Percentiles rank a stretch among this genome's conserved stretches.
phyloP scores from a whole-genome alignment of 192 early-diverging fungal species.

The Coemansia erecta region DNA sequence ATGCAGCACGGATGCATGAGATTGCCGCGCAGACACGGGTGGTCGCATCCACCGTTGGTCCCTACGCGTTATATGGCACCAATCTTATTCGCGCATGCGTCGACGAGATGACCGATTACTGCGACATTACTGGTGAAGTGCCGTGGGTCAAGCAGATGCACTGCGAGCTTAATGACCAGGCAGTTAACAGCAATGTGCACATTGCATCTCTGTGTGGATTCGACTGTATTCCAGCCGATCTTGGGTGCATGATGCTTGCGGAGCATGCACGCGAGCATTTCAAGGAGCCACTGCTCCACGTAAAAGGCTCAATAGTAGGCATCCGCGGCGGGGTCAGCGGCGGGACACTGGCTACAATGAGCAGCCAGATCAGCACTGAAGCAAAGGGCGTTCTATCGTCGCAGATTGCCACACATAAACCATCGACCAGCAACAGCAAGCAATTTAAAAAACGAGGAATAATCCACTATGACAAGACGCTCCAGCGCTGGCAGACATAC shows the following conservation, averaged over 20 bases:
- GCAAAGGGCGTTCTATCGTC: neutral
- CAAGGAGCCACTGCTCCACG: conserved; percentile 54
- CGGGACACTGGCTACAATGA: conserved; percentile 59
- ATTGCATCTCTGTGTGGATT: conserved; percentile 85
- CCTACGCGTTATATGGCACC: conserved; percentile 69
- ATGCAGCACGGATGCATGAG: conserved; percentile 60
- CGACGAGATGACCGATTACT: conserved; percentile 67
- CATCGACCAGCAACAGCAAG: conserved; percentile 6
- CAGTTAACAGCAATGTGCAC: conserved; percentile 59
- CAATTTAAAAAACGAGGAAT: conserved; percentile 14
- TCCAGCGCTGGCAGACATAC: conserved; percentile 51
- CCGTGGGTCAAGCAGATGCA: conserved; percentile 65
- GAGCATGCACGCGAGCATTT: conserved; percentile 54
- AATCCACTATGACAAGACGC: conserved; percentile 41
- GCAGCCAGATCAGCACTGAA: conserved; percentile 26
- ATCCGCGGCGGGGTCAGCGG: conserved; percentile 62
- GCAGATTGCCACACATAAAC: neutral
- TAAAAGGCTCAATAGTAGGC: conserved; percentile 60
- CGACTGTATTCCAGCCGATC: conserved; percentile 87
- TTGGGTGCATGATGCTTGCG: conserved; percentile 74
- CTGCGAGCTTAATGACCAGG: conserved; percentile 64
- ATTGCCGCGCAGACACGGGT: conserved; percentile 65
- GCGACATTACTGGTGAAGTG: conserved; percentile 85
- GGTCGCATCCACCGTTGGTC: conserved; percentile 81
- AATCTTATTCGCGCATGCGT: conserved; percentile 55